Base-by-base conservation (phyloP, 495 filamentous ascomycete species). In the Trichocladium antarcticum region DNA sequence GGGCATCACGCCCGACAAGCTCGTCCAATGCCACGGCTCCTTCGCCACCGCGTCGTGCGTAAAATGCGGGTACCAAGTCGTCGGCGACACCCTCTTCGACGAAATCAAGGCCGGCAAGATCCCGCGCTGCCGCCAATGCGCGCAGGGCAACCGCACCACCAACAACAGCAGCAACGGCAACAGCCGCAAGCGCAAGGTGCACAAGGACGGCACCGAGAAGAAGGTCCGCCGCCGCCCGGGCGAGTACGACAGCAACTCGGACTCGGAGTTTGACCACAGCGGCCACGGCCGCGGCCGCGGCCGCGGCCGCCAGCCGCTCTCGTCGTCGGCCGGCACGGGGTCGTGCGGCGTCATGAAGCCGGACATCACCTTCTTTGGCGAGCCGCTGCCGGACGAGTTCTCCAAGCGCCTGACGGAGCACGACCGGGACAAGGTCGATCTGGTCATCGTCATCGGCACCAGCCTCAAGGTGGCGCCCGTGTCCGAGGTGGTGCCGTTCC, bases 331-430 rank as follows among this genome's bases (percentile, higher is more conserved):
- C 45, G 43, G 24, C n/a, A n/a, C n/a, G n/a, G n/a, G n/a, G n/a
- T 34, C 38, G n/a, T 50, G 49, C 5, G 92, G 93, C 14, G 81
- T 99, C 56, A 96, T 97, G 90, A 99, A 97, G 74, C 92, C 92
- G 14, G 92, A 96, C 65, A 97, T 98, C 58, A 95, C 85, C 4
- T 97, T 98, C 75, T 97, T 97, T 57, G 92, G 90, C 38, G 92
- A 98, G 67, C 70, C 78, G 51, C 80, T 98, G 3, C 89, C 89
- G 0, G 79, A 84, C 55, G 75, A 80, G 37, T 98, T 98, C 66
- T 82, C 84, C n/a, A 73, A 78, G 9, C 82, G 89, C 6, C 73
- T 98, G 15, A 69, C 83, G 29, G 72, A 85, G 46, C 79, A 87
- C 58, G 92, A 98, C 62, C 77, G 79, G 34, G 77, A 87, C 42